Evolutionary conservation across 768 basidiomycete species (phyloP), one percentile per base, ranked within the genome.

Genomic region (Boletus fagicola): DNA sequence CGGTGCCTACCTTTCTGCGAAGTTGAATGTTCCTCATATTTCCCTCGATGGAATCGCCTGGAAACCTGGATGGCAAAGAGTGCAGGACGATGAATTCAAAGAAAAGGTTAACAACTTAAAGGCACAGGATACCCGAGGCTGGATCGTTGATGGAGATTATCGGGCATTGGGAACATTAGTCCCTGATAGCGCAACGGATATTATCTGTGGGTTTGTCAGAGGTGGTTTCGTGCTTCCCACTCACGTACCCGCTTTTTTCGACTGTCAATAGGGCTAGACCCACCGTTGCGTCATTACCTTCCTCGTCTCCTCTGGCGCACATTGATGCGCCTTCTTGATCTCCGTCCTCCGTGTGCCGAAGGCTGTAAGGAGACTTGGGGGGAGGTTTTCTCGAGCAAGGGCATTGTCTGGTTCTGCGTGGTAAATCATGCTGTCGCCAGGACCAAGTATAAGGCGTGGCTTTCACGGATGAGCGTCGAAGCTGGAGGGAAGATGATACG

Each of bases 221-320:
- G 10, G 45, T 39, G 2, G 38, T 22, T 12, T n/a, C 16, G 36
- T 39, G 20, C 26, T 45, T 20, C 8, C 13, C 33, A 24, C 44
- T 53, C 22, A 63, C 47, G 22, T 7, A 22, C 11, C 5, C 20
- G 1, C 18, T 8, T 9, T n/a, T 28, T 59, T 40, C 20, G 16
- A 16, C 31, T 3, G 7, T 31, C 9, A 8, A 59, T 38, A 88
- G 86, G 87, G 87, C 72, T 88, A 22, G 86, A 88, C 61, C 85
- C 86, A 9, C 87, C 86, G 13, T 71, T 88, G 35, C 18, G 73
- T 10, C 68, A 81, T 11, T 88, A 88, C 71, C 76, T 88, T 53
- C 84, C 86, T 22, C 83, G 87, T 16, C 62, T 87, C 26, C 64
- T 80, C 57, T 60, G 74, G 53, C 76, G 86, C 47, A 87, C 85